Evolutionary conservation across 2,329 filamentous ascomycete species (phyloP).

Genomic region (Stagonosporopsis cucurbitacearum): DNA sequence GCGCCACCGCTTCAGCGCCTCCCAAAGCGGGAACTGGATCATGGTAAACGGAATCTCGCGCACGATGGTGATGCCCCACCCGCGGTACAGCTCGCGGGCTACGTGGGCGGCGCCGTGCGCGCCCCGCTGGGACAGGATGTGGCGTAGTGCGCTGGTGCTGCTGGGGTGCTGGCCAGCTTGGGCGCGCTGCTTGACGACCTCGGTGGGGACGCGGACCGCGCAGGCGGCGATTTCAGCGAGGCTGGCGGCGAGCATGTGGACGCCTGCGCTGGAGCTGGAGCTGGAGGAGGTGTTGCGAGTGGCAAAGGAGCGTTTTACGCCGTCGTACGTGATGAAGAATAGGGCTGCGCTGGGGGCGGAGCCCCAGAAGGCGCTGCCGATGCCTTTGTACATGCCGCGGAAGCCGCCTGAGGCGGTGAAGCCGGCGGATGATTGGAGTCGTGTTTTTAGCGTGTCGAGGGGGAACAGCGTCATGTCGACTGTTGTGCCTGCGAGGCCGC

Average conservation of each 20-base stretch:
- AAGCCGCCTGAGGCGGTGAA: conserved; percentile 88
- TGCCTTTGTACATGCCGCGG: conserved; percentile 88
- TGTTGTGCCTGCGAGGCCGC: conserved; percentile 89
- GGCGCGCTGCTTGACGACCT: conserved; percentile 95
- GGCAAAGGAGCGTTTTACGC: conserved; percentile 58
- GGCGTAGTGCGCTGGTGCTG: conserved; percentile 69
- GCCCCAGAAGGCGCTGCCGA: conserved; percentile 87
- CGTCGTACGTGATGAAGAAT: conserved; percentile 96
- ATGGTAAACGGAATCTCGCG: conserved; percentile 97
- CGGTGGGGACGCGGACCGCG: conserved; percentile 88
- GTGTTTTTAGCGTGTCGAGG: conserved; percentile 98
- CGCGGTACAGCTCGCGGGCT: conserved; percentile 85
- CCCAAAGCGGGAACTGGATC: conserved; percentile 97
- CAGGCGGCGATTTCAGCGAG: conserved; percentile 92
- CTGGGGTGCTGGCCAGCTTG: conserved; percentile 84
- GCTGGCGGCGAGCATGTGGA: conserved; percentile 84
- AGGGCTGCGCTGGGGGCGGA: conserved; percentile 93
- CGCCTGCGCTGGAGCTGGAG: conserved; percentile 48
- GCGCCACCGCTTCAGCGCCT: conserved; percentile 81
- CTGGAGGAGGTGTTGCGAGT: conserved; percentile 7
- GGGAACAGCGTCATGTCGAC: conserved; percentile 97
- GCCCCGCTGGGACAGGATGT: conserved; percentile 63
- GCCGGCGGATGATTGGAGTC: conserved; percentile 81
- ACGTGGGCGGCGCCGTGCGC: conserved; percentile 61
- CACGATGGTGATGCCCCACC: conserved; percentile 90